These are phyloP conservation scores for Apodospora peruviana DNA, from an alignment of 495 filamentous ascomycete genomes.

Conservation along the genomic window DNA sequence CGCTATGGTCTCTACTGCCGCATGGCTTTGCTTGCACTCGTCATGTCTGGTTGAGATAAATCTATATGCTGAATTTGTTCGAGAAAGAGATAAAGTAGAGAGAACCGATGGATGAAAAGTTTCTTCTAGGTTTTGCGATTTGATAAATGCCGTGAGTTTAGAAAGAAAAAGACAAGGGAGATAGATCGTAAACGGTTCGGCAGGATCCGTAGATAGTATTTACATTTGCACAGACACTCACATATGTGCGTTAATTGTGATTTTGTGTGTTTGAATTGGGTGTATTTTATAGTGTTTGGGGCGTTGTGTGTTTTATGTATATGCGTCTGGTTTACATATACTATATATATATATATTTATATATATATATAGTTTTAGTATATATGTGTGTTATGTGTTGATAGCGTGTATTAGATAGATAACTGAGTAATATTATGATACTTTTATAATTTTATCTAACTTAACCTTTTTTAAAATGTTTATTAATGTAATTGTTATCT, in stretches of 20 bases:
- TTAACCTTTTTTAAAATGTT: not conserved
- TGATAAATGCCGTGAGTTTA: too few species aligned
- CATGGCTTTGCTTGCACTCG: slow-evolving; percentile 91
- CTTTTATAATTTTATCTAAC: not conserved
- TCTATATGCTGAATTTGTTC: too few species aligned
- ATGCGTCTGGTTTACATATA: too few species aligned
- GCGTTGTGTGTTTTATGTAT: not conserved
- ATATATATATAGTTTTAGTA: slow-evolving; percentile 7
- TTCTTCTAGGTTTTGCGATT: too few species aligned
- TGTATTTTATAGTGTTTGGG: not conserved
- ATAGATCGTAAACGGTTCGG: too few species aligned
- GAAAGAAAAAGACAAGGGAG: not conserved
- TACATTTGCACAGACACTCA: too few species aligned
- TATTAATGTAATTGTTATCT: not conserved
- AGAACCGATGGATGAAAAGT: too few species aligned
- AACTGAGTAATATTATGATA: not conserved
- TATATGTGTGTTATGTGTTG: slow-evolving; percentile 4
- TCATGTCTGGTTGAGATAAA: slow-evolving; percentile 56
- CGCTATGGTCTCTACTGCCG: slow-evolving; percentile 94
- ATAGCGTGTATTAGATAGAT: not conserved
- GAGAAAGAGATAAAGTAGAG: too few species aligned
- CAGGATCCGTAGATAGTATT: too few species aligned
- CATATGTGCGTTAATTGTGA: not conserved
- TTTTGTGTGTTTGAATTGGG: not conserved
- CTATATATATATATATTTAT: slow-evolving; percentile 2